Evolutionary conservation across 148 eudicot genomes (phyloP), one percentile per base, ranked within the genome.

Genomic region (Tetragonia tetragonoides): DNA sequence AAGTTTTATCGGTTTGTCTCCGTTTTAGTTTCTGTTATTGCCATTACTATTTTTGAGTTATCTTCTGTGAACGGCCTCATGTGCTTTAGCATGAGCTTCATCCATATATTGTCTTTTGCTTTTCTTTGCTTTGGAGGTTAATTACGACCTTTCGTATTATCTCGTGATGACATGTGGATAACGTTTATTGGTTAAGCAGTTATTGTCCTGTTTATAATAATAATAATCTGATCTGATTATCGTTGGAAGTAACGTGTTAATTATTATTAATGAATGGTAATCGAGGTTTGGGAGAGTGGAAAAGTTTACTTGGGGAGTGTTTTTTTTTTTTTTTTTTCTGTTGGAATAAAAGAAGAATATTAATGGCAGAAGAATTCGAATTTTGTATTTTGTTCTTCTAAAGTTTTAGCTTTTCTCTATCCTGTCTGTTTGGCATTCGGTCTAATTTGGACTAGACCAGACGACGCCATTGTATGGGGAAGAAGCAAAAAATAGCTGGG

Each of bases 361-460:
- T 62, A 62, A 21, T 23, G 23, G 38, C 38, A 9, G 38, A 12
- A 21, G 38, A 21, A 21, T 3, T 42, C 49, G 72, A 66, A 38
- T 76, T 51, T 38, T 78, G 1, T 34, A n/a, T n/a, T 72, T 70
- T 70, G 41, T 76, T 42, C 34, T 49, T 10, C 10, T 46, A 63
- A 28, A 28, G 34, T 28, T 28, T 28, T 28, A 28, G 49, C 49
- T 10, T 46, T 10, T 46, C 49, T 46, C 0, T 46, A 28, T 46
- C 49, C 10, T 46, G 49, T 46, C 8, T 46, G 10, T 46, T 46
- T 46, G 49, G 49, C 2, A 10, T 5, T 2, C 49, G 49, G 49
- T 5, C 49, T 46, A 46, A 10, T 46, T 46, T 1, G 49, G 49
- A 46, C 49, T 28, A 28, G 34, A 28, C 34, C 34, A 28, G 34